Evolutionary conservation across 768 basidiomycete species (phyloP).

Genomic region (Tricholoma terreum): DNA sequence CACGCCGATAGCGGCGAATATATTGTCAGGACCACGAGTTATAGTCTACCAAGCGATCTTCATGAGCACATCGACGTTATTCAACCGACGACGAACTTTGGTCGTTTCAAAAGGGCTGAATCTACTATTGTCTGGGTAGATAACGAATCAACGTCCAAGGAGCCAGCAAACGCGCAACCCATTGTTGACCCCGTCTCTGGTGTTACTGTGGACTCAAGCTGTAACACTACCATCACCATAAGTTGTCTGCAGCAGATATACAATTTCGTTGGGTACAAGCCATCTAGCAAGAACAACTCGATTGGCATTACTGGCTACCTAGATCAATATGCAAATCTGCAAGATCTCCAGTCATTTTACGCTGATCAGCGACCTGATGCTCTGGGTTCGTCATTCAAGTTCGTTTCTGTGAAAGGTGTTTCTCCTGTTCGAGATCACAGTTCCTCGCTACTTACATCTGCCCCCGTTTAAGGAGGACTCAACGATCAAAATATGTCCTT

Average conservation of each 20-base stretch:
- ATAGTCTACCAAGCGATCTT: conserved; percentile 62
- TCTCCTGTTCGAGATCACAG: not conserved
- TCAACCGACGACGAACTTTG: conserved; percentile 72
- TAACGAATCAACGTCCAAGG: conserved; percentile 13
- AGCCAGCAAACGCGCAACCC: conserved; percentile 11
- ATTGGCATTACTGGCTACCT: conserved; percentile 57
- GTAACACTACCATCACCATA: conserved; percentile 49
- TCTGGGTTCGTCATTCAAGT: no score
- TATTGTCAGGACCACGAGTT: conserved; percentile 61
- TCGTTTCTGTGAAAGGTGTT: no score
- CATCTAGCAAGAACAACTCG: conserved; percentile 40
- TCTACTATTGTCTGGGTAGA: conserved; percentile 32
- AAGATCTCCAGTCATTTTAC: conserved; percentile 53
- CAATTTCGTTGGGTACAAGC: conserved; percentile 44
- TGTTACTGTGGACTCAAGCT: conserved; percentile 42
- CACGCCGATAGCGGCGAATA: conserved; percentile 48
- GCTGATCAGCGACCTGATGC: conserved; percentile 46
- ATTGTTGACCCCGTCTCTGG: conserved; percentile 26
- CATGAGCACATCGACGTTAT: conserved; percentile 63
- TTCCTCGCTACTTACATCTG: not conserved
- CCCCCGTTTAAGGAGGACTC: conserved; percentile 43
- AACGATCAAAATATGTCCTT: conserved; percentile 52
- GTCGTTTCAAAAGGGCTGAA: conserved; percentile 39
- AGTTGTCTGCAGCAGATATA: conserved; percentile 54
- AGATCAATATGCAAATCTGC: conserved; percentile 48